Base-by-base conservation (phyloP, 148 eudicot genomes). In the Silene conica region DNA sequence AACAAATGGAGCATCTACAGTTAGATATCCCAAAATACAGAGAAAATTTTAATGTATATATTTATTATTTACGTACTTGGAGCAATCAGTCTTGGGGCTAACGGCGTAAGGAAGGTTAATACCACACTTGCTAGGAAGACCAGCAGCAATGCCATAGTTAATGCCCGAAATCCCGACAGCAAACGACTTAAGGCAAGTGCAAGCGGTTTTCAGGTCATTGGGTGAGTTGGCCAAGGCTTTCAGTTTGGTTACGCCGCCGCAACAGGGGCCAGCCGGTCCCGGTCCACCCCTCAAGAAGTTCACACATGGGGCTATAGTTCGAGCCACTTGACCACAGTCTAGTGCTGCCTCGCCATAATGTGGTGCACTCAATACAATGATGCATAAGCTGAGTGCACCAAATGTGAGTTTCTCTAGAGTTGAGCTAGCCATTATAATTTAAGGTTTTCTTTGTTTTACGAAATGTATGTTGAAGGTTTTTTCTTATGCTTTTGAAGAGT, bases 71-170 rank as follows among this genome's bases (percentile, higher is more conserved):
- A n/a, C 55, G 5, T 67, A 75, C 77, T 4, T 67, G 21, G 71
- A 55, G 65, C 69, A 73, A 15, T 60, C 52, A 55, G 82, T 84
- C 78, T 41, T 55, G 56, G 82, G 80, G 85, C 89, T 84, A 56
- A 86, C 82, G 43, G 78, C 23, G 69, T 77, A 86, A 3, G 87
- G 83, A 54, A 86, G 31, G 38, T 19, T 73, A 38, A 82, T 82
- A 67, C 87, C 87, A 63, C 89, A 86, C 57, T 70, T 76, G 13
- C 71, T 48, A 6, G 87, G 89, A 25, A 86, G 83, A 13, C 74
- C 76, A 18, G 69, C 68, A 0, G 83, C 85, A 46, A 72, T 67
- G 5, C 19, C 38, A 31, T 43, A 26, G 73, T 77, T 63, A 70
- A 80, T 4, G 0, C 84, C 84, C 0, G 46, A 0, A 41, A 77